Evolutionary conservation across 352 stramenopile species (phyloP).

Genomic region (Phytopythium montanum): DNA sequence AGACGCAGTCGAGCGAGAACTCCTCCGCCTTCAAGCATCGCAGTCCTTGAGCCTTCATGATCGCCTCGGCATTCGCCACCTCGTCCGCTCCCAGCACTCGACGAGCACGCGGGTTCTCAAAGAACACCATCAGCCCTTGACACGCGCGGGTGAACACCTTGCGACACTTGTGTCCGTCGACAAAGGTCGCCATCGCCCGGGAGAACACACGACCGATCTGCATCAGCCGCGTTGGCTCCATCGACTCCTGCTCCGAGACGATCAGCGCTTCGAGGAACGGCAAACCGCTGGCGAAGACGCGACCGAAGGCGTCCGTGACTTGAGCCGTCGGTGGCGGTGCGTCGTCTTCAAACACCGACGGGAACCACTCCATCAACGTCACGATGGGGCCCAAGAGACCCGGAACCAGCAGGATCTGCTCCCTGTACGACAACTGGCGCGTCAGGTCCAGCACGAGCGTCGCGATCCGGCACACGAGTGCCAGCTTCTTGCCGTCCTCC

Average conservation of each 20-base stretch:
- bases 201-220: constrained; percentile 28
- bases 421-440: constrained; percentile 25
- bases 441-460: constrained; percentile 49
- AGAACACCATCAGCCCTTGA: constrained; percentile 39
- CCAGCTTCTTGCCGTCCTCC: constrained; percentile 33
- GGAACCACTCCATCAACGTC: constrained; percentile 39
- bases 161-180: constrained; percentile 27
- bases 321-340: constrained; percentile 10
- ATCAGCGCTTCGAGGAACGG: constrained; percentile 50
- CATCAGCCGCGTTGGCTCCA: neutral
- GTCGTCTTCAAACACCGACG: constrained; percentile 31
- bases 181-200: constrained; percentile 32
- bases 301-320: constrained; percentile 28
- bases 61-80: constrained; percentile 17
- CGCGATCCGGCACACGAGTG: constrained; percentile 47
- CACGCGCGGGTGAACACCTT: constrained; percentile 43
- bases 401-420: constrained; percentile 43
- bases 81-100: constrained; percentile 10
- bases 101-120: constrained; percentile 23
- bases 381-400: constrained; percentile 25
- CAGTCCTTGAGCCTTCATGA: constrained; percentile 30
- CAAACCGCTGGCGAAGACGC: constrained; percentile 34
- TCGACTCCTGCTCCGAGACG: constrained; percentile 19
- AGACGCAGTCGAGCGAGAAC: constrained; percentile 56
- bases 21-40: constrained; percentile 30